Conservation (phyloP, 225 moss, liverwort and hornwort genomes). For the Pleurozium schreberi region DNA sequence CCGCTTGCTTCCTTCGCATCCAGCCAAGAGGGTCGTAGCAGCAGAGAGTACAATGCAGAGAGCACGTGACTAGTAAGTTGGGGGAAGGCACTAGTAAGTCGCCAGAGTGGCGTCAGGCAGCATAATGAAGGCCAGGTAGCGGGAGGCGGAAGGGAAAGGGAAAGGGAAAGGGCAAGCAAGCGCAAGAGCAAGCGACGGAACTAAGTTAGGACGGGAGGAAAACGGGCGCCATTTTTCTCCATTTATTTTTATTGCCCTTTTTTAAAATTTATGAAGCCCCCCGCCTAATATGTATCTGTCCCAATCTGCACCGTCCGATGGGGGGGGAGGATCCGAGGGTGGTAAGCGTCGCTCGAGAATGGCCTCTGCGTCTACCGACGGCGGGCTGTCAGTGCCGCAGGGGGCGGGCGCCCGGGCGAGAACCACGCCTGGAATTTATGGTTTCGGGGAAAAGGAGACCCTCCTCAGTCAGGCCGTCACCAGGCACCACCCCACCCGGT, state of each 20-base stretch:
- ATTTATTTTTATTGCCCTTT: not conserved
- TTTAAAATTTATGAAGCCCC: not conserved
- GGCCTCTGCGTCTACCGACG: not conserved
- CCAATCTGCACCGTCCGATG: not conserved
- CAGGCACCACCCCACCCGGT: not conserved
- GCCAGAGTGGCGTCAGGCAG: conserved; percentile 17
- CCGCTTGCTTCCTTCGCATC: not conserved
- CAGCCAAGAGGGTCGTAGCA: not conserved
- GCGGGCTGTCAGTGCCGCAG: not conserved
- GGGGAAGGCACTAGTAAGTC: not conserved
- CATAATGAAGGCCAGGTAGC: conserved; percentile 26
- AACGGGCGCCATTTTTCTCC: not conserved
- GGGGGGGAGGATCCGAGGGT: rapidly evolving
- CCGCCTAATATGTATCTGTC: not conserved
- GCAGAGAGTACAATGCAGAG: conserved; percentile 13
- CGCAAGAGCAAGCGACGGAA: too few species aligned
- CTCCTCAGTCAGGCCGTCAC: not conserved
- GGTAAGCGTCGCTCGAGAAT: not conserved
- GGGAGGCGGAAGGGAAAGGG: not conserved
- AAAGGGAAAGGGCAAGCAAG: not conserved
- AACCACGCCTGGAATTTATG: not conserved
- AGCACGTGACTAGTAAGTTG: conserved; percentile 29
- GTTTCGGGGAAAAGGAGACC: not conserved
- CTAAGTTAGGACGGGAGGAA: not conserved
- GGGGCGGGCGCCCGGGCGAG: not conserved